phyloP scores from a whole-genome alignment of 225 moss, liverwort and hornwort species.

The Marchantia polymorpha region DNA sequence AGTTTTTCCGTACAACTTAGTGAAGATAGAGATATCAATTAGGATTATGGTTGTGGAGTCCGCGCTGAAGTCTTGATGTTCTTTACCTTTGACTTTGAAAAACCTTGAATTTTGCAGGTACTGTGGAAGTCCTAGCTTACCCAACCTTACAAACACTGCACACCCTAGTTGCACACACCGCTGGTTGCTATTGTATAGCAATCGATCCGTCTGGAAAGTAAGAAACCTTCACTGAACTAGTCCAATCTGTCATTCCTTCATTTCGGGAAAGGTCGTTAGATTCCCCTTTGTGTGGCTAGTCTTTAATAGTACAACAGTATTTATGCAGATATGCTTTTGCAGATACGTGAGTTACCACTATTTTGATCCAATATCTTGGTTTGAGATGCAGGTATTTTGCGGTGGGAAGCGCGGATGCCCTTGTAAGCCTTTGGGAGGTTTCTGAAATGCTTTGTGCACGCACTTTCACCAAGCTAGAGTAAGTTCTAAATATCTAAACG shows the following conservation, averaged over 20 bases:
- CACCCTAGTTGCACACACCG: constrained; percentile 90
- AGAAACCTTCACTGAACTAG: constrained; percentile 8
- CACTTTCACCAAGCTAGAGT: constrained; percentile 98
- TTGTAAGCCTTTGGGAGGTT: constrained; percentile 98
- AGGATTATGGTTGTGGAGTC: background rate
- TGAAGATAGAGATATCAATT: too few relatives aligned
- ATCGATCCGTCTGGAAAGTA: constrained; percentile 99
- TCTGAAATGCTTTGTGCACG: constrained; percentile 97
- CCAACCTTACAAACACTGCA: constrained; percentile 92
- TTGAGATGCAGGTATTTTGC: constrained; percentile 69
- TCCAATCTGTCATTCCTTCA: background rate
- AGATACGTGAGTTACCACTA: background rate
- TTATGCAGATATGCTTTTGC: background rate
- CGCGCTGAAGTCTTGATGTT: background rate
- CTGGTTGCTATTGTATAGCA: constrained; percentile 97
- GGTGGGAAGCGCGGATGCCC: constrained; percentile 98
- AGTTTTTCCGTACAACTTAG: too few relatives aligned
- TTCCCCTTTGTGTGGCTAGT: background rate
- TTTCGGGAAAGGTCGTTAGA: background rate
- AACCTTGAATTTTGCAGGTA: constrained; percentile 45
- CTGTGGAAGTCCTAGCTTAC: constrained; percentile 92
- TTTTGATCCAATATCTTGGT: constrained; percentile 13
- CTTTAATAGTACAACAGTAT: background rate
- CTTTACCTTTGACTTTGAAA: background rate
- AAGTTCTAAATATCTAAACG: constrained; percentile 19